Base-by-base conservation (phyloP, 192 early-diverging fungal species). In the Backusella macrospora region DNA sequence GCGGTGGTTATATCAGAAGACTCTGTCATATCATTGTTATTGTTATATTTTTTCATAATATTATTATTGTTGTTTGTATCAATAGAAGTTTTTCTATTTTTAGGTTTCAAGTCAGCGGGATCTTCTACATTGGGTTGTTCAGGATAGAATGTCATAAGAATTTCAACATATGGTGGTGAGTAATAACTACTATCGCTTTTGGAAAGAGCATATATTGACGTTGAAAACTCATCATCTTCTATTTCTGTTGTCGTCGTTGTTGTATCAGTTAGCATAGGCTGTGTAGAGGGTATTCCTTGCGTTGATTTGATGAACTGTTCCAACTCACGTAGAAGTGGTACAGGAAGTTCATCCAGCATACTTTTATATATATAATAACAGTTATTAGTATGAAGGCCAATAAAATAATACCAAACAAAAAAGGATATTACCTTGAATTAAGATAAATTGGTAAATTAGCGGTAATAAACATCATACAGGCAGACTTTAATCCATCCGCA, bases 401-500 rank as follows among this genome's bases (percentile, higher is more conserved):
- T 59, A 23, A 59, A 23, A 15, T 68, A 10, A 62, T 26, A 48
- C 1, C n/a, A 15, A 47, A 15, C 6, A 29, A 21, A 13, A 18
- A 37, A 64, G 14, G 5, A 39, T 5, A 10, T 55, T 70, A 55
- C 81, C 82, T 72, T 52, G 84, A 77, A 70, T 81, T 79, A 4
- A 87, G 69, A 45, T 77, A 80, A 44, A 71, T 79, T 13, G 85
- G 77, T 46, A 87, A 62, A 59, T 87, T 87, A 8, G 78, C 49
- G 34, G 74, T 73, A 6, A 87, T 69, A 72, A 89, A 91, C 9
- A 84, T 82, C 16, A 91, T 62, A 63, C 90, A 92, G 4, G 82
- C 81, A 12, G 68, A 37, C 59, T 85, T 84, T 7, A 93, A 75
- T 7, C 74, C 64, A 1, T 75, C 73, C 0, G 86, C 86, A 5